phyloP scores from a whole-genome alignment of 768 basidiomycete genomes.

The Boletus tomentosulus region DNA sequence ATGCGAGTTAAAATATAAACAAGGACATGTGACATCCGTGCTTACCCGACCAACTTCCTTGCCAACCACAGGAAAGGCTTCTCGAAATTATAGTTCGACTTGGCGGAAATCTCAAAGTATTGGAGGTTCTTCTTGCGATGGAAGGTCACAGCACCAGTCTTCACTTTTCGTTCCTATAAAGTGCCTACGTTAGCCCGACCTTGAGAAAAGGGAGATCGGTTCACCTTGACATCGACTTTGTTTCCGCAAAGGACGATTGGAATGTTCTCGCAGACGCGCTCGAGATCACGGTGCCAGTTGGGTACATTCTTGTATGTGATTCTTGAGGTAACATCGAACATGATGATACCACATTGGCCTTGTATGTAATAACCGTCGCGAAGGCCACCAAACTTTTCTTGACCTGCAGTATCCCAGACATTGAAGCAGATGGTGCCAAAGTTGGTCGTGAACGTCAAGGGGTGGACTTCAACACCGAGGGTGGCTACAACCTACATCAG shows the following conservation, averaged over 20 bases:
- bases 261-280: conserved; percentile 99
- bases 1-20: not conserved
- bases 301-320: conserved; percentile 99
- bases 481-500: conserved; percentile 60
- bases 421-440: conserved; percentile 99
- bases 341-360: conserved; percentile 99
- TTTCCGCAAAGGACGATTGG: conserved; percentile 99
- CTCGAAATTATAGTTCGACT: conserved; percentile 99
- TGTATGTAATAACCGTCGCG: conserved; percentile 96
- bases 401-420: conserved; percentile 99
- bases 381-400: conserved; percentile 99
- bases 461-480: conserved; percentile 99
- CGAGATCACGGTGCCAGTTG: conserved; percentile 99
- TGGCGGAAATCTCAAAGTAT: conserved; percentile 99
- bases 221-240: conserved; percentile 98
- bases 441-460: conserved; percentile 94
- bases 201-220: conserved; percentile 19
- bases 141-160: conserved; percentile 98
- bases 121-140: conserved; percentile 99
- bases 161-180: conserved; percentile 97
- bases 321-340: conserved; percentile 99
- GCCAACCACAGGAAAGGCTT: conserved; percentile 99
- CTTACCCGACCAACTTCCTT: conserved; percentile 94
- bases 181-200: conserved; percentile 6
- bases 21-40: conserved; percentile 6